Percentiles rank a stretch among this genome's conserved stretches.
Evolutionary conservation across 2,329 filamentous ascomycete genomes (phyloP).

Genomic region (Aschersonia sp.): DNA sequence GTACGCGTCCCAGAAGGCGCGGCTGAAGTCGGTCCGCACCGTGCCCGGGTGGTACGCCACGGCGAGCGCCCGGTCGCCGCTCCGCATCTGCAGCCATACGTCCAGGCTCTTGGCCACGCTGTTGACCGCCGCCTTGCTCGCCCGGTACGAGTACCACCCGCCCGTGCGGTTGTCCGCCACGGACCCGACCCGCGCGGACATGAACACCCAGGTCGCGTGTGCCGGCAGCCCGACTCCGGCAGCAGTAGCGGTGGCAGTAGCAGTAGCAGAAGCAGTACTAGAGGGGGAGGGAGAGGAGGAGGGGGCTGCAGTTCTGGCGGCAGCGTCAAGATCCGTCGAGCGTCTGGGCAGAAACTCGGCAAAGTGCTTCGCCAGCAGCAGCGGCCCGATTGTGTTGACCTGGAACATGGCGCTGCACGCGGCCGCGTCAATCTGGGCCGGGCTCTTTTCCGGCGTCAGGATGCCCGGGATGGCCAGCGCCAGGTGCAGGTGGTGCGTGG

Average conservation of each 20-base stretch:
- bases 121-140: slow-evolving; percentile 61
- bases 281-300: too few relatives aligned
- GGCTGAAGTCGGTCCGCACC: slow-evolving; percentile 59
- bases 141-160: slow-evolving; percentile 73
- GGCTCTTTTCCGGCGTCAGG: slow-evolving; percentile 58
- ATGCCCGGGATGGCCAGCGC: slow-evolving; percentile 58
- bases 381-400: slow-evolving; percentile 59
- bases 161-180: slow-evolving; percentile 58
- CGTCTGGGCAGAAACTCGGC: slow-evolving; percentile 51
- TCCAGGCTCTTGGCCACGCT: slow-evolving; percentile 60
- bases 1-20: slow-evolving; percentile 50
- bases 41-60: slow-evolving; percentile 69
- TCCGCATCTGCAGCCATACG: slow-evolving; percentile 41
- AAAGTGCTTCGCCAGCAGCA: slow-evolving; percentile 68
- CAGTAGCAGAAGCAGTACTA: too few relatives aligned
- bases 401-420: slow-evolving; percentile 53
- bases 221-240: slow-evolving; percentile 19
- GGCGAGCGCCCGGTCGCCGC: slow-evolving; percentile 48
- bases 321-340: slow-evolving; percentile 14
- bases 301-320: background rate
- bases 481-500: slow-evolving; percentile 47
- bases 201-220: slow-evolving; percentile 54
- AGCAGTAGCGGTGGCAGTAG: too few relatives aligned
- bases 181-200: slow-evolving; percentile 66
- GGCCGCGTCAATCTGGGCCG: slow-evolving; percentile 45